Base-by-base conservation (phyloP, 2,329 filamentous ascomycete species). In the Helicocarpus griseus region DNA sequence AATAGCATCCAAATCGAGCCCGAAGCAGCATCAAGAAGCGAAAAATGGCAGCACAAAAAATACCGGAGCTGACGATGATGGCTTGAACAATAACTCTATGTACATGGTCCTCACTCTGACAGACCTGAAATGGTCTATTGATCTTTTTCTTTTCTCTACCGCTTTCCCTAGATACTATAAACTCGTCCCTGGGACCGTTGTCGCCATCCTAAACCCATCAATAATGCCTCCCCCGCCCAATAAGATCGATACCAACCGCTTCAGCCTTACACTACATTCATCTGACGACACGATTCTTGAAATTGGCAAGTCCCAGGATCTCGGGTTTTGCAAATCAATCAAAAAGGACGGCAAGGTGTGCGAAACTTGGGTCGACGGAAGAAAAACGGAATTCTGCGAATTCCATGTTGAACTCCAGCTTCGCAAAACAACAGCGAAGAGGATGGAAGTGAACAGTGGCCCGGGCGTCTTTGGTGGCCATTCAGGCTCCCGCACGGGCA, bases 91-190 rank as follows among this genome's bases (percentile, higher is more conserved):
- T 50, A 70, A 64, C 2, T 72, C 78, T 47, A 96, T 95, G 66
- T 98, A 94, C 72, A 96, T 98, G 87, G 85, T 91, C 1, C 74
- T 98, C 55, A 87, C 82, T 1, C 76, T 98, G 2, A 89, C 87
- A 0, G 91, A 98, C 66, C 74, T 98, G 9, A 85, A 89, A 61
- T 95, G 84, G 81, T 89, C 95, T 60, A 69, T 98, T 11, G 90
- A 97, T 57, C 78, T 97, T 39, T 97, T 89, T 61, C 79, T 98
- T 13, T 98, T 98, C 69, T 87, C 87, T 61, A 83, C 85, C 0
- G 94, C 89, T 5, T 96, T 97, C 61, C 85, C 87, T 14, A 83
- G 87, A 50, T 98, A 93, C 72, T 97, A 91, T 85, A 95, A 95
- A 64, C 74, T 97, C n/a, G 83, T 83, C 0, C 80, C 88, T 1